phyloP scores from a whole-genome alignment of 2,329 filamentous ascomycete genomes.

The Xylariaceae sp. region DNA sequence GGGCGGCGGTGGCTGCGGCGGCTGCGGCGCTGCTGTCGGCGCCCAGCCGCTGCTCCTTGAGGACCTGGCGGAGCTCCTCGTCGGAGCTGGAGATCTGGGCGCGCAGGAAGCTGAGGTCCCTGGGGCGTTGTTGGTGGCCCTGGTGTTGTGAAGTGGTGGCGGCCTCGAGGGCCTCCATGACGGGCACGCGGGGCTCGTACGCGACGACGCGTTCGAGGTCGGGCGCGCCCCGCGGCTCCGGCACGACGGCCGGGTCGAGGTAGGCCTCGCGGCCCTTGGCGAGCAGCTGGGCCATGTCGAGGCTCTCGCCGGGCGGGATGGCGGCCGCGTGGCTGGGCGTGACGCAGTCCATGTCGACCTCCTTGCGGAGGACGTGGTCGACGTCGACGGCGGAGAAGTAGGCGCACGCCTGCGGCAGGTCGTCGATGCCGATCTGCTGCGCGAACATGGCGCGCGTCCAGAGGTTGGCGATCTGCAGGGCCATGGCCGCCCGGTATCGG shows the following conservation, averaged over 20 bases:
- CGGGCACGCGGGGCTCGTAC: conserved; percentile 65
- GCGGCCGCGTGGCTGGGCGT: conserved; percentile 75
- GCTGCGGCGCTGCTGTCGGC: conserved; percentile 10
- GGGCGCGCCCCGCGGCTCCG: conserved; percentile 46
- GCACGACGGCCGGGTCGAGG: conserved; percentile 58
- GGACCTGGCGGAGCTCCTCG: conserved; percentile 63
- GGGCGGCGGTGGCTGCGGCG: conserved; percentile 2
- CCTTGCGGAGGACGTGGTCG: conserved; percentile 90
- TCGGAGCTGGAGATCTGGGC: conserved; percentile 77
- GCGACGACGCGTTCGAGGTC: conserved; percentile 47
- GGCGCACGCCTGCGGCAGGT: conserved; percentile 87
- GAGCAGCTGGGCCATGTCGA: conserved; percentile 76
- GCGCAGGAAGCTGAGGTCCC: conserved; percentile 59
- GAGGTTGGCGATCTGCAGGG: conserved; percentile 85
- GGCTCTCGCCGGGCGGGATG: conserved; percentile 77
- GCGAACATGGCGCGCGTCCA: conserved; percentile 98
- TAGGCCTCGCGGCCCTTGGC: conserved; percentile 60
- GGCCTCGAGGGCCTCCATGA: conserved; percentile 67
- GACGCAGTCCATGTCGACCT: conserved; percentile 95
- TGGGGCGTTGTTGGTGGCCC: conserved; percentile 31
- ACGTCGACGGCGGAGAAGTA: conserved; percentile 96
- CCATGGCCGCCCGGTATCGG: conserved; percentile 84
- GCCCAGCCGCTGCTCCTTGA: conserved; percentile 50
- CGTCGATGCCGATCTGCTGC: conserved; percentile 92
- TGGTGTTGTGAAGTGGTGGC: too few species aligned